Evolutionary conservation across 805 yeast genomes (phyloP), one percentile per base, ranked within the genome.

Genomic region (Suhomyces pyralidae): DNA sequence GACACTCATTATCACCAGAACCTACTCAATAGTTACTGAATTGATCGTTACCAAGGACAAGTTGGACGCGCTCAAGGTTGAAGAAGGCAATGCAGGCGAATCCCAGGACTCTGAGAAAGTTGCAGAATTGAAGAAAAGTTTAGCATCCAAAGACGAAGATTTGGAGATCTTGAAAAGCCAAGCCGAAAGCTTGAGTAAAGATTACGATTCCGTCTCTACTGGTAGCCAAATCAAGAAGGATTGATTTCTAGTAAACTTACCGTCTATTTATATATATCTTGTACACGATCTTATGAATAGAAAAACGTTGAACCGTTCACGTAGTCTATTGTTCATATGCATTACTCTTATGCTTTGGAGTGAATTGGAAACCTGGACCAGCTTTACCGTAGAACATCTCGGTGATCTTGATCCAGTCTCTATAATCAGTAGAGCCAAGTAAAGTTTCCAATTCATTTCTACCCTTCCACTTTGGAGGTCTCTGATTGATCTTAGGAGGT

Each of bases 331-430:
- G 34, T 24, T 77, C 81, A 62, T 82, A 90, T 2, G 97, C 79
- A 61, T 88, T 94, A 71, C 97, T 89, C 79, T 94, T 94, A 68
- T 94, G 99, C 71, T 94, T 94, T 51, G 99, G 99, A 50, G 80
- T 80, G 65, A 91, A 94, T 49, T 80, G 82, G 71, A 94, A 94
- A 42, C 72, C 75, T 1, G 82, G 86, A 50, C 85, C 83, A 0
- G 86, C 88, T 52, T 90, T 90, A 19, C 99, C 99, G 58, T 93
- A 79, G 66, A 93, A 93, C 96, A 92, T 83, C 69, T 94, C 99
- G 15, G 96, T 82, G 59, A 94, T 82, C 71, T 92, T 94, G 67
- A 94, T 88, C 99, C 99, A 94, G 70, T 94, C 99, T 62, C 79
- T 81, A 71, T 85, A 90, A 71, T 93, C 96, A 3, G 83, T 74